These are phyloP conservation scores for Ganoderma resinaceum DNA, from an alignment of 1,284 basidiomycete species.

Conservation along the genomic window DNA sequence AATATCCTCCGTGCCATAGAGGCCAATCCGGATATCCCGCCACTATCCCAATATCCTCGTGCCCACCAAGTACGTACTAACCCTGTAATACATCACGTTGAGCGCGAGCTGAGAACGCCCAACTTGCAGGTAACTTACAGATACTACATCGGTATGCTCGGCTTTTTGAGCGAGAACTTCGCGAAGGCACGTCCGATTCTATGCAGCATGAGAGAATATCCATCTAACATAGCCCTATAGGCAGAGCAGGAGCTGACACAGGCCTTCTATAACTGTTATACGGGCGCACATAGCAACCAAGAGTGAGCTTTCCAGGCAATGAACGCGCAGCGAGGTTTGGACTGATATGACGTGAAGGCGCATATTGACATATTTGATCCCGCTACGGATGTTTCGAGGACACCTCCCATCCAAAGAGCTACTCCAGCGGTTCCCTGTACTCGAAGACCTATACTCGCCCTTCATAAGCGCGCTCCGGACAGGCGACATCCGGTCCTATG, in stretches of 20 bases:
- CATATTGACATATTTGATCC: constrained; percentile 90
- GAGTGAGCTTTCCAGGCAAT: constrained; percentile 60
- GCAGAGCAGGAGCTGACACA: constrained; percentile 85
- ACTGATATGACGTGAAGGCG: constrained; percentile 55
- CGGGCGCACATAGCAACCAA: constrained; percentile 73
- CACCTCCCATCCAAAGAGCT: constrained; percentile 79
- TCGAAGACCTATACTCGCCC: constrained; percentile 80
- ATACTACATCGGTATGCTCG: constrained; percentile 94
- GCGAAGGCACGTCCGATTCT: constrained; percentile 58
- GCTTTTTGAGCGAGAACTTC: constrained; percentile 93
- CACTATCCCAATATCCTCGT: constrained; percentile 77
- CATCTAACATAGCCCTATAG: constrained; percentile 42
- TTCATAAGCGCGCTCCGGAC: constrained; percentile 81
- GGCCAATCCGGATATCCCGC: constrained; percentile 86
- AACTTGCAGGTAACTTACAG: constrained; percentile 80
- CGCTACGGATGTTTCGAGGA: constrained; percentile 87
- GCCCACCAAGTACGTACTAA: constrained; percentile 78
- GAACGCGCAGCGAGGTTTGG: neutral
- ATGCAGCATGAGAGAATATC: neutral
- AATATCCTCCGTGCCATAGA: constrained; percentile 91
- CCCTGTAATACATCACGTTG: neutral
- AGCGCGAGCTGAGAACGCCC: constrained; percentile 2
- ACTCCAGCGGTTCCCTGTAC: constrained; percentile 71
- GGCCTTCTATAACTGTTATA: constrained; percentile 84
- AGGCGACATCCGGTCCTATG: constrained; percentile 86